phyloP scores from a whole-genome alignment of 805 yeast species.

The Zygosaccharomyces gambellarensis region DNA sequence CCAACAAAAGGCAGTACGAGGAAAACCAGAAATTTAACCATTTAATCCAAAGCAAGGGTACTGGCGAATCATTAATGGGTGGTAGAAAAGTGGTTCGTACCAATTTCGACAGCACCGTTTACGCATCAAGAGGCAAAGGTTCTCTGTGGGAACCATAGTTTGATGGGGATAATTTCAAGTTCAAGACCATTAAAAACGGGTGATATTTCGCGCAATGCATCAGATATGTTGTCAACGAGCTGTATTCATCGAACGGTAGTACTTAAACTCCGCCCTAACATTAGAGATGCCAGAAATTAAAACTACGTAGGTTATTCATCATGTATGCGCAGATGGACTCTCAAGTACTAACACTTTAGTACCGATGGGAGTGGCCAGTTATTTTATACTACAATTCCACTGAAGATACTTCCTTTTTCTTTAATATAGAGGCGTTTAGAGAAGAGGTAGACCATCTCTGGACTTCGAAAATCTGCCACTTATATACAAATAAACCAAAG shows the following conservation, averaged over 20 bases:
- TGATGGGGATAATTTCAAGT: background rate
- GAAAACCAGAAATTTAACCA: slow-evolving; percentile 25
- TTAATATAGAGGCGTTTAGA: background rate
- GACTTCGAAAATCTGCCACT: background rate
- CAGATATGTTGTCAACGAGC: slow-evolving; percentile 63
- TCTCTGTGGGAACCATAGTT: slow-evolving; percentile 51
- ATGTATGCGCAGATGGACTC: slow-evolving; percentile 10
- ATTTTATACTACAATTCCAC: background rate
- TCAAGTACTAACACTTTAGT: slow-evolving; percentile 13
- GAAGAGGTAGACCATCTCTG: background rate
- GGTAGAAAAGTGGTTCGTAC: slow-evolving; percentile 40
- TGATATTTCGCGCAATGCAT: slow-evolving; percentile 23
- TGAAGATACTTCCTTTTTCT: background rate
- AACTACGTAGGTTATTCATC: slow-evolving; percentile 24
- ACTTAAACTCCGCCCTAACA: slow-evolving; percentile 57
- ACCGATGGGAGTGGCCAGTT: background rate
- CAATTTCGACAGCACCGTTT: slow-evolving; percentile 44
- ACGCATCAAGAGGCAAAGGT: slow-evolving; percentile 60
- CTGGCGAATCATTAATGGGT: slow-evolving; percentile 15
- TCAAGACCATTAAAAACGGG: background rate
- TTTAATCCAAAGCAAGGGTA: slow-evolving; percentile 20
- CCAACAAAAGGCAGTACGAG: slow-evolving; percentile 23
- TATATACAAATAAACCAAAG: background rate
- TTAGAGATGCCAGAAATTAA: slow-evolving; percentile 93
- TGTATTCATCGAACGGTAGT: slow-evolving; percentile 73